Evolutionary conservation across 352 stramenopile species (phyloP).

Genomic region (Phytophthora pinifolia): DNA sequence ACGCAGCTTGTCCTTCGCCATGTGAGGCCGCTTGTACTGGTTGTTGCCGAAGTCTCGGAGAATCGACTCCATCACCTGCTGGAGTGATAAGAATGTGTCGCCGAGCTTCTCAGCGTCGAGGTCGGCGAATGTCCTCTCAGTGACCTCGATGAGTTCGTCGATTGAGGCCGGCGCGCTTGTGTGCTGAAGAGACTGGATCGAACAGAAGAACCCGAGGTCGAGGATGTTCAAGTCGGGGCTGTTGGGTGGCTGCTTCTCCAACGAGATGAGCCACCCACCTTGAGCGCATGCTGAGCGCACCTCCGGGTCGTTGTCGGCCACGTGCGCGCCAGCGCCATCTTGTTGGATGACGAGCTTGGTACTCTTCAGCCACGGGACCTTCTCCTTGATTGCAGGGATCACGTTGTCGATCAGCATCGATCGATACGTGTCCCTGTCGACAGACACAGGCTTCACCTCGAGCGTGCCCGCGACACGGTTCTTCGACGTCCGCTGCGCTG

Average conservation of each 20-base stretch:
- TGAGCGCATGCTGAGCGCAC: background rate
- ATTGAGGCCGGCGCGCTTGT: too few relatives aligned
- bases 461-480: conserved; percentile 20
- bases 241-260: conserved; percentile 3
- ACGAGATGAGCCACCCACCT: background rate
- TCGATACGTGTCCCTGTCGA: conserved; percentile 21
- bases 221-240: conserved; percentile 6
- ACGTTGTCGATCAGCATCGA: conserved; percentile 10
- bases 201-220: conserved; percentile 15
- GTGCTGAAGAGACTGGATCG: conserved; percentile 12
- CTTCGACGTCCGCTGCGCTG: conserved; percentile 16
- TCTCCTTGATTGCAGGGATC: conserved; percentile 22
- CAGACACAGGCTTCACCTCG: conserved; percentile 21
- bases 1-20: too few relatives aligned
- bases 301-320: background rate
- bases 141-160: too few relatives aligned
- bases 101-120: too few relatives aligned
- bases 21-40: too few relatives aligned
- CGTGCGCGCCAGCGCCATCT: conserved; percentile 17
- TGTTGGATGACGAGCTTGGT: conserved; percentile 17
- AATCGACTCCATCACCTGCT: too few relatives aligned
- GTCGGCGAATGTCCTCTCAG: too few relatives aligned
- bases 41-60: too few relatives aligned
- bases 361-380: conserved; percentile 1
- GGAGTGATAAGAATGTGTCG: too few relatives aligned